Percentiles rank a stretch among this genome's conserved stretches.
Conservation (phyloP, 2,329 filamentous ascomycete species). For the Moelleriella libera region DNA sequence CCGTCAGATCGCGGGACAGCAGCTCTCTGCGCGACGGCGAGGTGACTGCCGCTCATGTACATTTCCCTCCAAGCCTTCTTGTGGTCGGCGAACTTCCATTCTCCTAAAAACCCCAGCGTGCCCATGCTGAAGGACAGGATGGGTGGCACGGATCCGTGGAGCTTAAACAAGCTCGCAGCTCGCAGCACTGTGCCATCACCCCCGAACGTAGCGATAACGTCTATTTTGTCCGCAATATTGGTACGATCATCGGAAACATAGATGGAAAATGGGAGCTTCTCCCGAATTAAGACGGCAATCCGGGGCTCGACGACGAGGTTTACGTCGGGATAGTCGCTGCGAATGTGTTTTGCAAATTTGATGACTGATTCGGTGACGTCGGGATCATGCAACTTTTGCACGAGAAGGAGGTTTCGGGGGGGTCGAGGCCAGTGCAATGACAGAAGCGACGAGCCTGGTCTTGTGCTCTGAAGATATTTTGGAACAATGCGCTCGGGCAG, state of each 20-base stretch:
- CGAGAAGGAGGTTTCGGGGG: constrained; percentile 41
- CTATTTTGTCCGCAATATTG: constrained; percentile 63
- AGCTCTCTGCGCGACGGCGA: constrained; percentile 27
- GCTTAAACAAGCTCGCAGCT: constrained; percentile 48
- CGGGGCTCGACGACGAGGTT: constrained; percentile 72
- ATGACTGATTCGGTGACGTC: constrained; percentile 37
- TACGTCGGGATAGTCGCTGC: constrained; percentile 63
- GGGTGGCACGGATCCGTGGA: constrained; percentile 68
- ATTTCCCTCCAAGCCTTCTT: constrained; percentile 86
- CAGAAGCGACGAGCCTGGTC: constrained; percentile 36
- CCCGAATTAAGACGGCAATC: constrained; percentile 59
- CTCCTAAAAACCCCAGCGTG: constrained; percentile 82
- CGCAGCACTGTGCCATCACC: constrained; percentile 46
- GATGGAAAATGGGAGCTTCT: constrained; percentile 57
- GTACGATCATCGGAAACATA: constrained; percentile 40
- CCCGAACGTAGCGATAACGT: constrained; percentile 79
- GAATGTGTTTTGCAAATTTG: constrained; percentile 55
- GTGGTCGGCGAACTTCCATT: constrained; percentile 92
- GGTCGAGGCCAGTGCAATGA: constrained; percentile 40
- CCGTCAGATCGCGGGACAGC: constrained; percentile 17
- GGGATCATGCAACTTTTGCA: constrained; percentile 43
- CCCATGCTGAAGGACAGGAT: constrained; percentile 96
- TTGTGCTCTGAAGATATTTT: constrained; percentile 23
- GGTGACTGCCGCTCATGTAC: constrained; percentile 60
- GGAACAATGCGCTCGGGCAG: constrained; percentile 20